A percentile compares a stretch with the other conserved stretches of the same genome.
phyloP scores from a whole-genome alignment of 768 basidiomycete genomes.

The Clitopilus hobsonii region DNA sequence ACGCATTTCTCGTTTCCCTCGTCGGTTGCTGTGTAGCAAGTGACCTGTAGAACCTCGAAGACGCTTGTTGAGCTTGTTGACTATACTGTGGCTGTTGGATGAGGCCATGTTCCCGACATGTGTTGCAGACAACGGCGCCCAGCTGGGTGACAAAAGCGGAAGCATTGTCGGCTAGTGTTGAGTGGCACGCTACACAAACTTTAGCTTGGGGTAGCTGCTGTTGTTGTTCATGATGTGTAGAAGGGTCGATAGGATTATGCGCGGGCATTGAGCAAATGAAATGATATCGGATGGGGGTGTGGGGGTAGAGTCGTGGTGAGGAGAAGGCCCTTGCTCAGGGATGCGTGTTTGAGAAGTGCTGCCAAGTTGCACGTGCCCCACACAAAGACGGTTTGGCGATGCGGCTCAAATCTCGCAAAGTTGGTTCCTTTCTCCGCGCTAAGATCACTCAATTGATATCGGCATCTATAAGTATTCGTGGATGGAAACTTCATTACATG shows the following conservation, averaged over 20 bases:
- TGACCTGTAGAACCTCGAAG: background rate
- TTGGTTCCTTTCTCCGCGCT: background rate
- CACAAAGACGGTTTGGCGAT: conserved; percentile 1
- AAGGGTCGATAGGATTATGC: conserved; percentile 25
- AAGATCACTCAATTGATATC: background rate
- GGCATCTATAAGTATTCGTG: background rate
- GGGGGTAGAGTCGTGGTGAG: conserved; percentile 7
- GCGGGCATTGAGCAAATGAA: conserved; percentile 42
- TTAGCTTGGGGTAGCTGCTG: conserved; percentile 31
- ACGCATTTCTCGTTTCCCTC: conserved; percentile 9
- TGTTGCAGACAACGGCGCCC: conserved; percentile 39
- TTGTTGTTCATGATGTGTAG: conserved; percentile 12
- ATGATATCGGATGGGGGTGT: conserved; percentile 13
- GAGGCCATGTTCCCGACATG: conserved; percentile 34
- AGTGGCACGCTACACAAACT: conserved; percentile 41
- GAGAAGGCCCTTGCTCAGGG: conserved; percentile 2
- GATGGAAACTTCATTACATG: background rate
- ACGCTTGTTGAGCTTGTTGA: background rate
- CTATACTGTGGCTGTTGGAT: background rate
- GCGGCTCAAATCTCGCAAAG: background rate
- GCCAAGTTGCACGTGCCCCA: conserved; percentile 14
- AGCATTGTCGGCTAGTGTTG: conserved; percentile 31
- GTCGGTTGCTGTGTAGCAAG: conserved; percentile 13
- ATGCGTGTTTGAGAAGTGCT: conserved; percentile 8
- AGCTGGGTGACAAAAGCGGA: conserved; percentile 18